Conservation (phyloP, 352 stramenopile genomes). For the Phytophthora sojae region DNA sequence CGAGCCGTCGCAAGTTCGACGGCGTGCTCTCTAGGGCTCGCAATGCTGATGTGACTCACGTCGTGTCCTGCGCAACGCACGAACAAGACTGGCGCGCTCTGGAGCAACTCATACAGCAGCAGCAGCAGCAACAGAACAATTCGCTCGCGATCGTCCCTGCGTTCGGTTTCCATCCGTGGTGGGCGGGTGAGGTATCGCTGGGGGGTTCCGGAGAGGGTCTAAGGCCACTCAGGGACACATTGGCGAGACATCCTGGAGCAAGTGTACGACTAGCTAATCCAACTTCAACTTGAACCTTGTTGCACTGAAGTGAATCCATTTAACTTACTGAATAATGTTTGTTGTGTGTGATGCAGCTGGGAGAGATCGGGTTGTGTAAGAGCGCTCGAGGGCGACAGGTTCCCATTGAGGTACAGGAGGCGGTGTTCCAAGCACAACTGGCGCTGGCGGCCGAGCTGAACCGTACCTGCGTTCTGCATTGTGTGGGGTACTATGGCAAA, state of each 20-base stretch:
- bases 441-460: conserved; percentile 55
- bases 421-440: conserved; percentile 61
- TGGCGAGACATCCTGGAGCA: conserved; percentile 52
- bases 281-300: conserved; percentile 30
- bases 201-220: conserved; percentile 35
- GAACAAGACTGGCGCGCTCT: conserved; percentile 66
- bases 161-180: conserved; percentile 87
- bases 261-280: conserved; percentile 47
- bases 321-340: neutral
- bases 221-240: conserved; percentile 35
- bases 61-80: conserved; percentile 71
- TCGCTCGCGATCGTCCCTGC: conserved; percentile 48
- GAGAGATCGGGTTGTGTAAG: conserved; percentile 86
- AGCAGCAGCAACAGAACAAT: neutral
- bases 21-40: conserved; percentile 48
- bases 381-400: conserved; percentile 59
- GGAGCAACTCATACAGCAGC: conserved; percentile 43
- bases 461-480: conserved; percentile 75
- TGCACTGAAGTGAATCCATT: neutral
- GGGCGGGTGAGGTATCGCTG: conserved; percentile 36
- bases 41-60: conserved; percentile 49
- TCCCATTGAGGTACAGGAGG: conserved; percentile 51
- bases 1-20: conserved; percentile 30
- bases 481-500: conserved; percentile 75
- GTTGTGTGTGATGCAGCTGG: conserved; percentile 47